Evolutionary conservation across 2,329 filamentous ascomycete genomes (phyloP), one percentile per base, ranked within the genome.

Genomic region (Bisporella sp.): DNA sequence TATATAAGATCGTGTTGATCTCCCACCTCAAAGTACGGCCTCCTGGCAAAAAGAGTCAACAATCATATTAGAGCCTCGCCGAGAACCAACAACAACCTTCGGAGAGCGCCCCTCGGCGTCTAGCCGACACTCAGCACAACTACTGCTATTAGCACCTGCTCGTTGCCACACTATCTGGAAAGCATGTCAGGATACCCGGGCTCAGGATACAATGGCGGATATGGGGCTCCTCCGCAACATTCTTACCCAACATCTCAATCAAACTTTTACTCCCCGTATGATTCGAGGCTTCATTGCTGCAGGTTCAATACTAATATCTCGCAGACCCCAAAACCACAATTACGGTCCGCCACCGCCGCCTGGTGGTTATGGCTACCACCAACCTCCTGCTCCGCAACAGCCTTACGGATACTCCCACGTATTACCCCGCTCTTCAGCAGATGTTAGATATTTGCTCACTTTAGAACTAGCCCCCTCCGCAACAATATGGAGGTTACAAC

Each of bases 131-230:
- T 21, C 21, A 21, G 21, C 21, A 21, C 21, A 21, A 21, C 21
- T 21, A 21, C 21, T 21, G 21, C 21, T 21, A 21, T 21, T 21
- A 21, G 21, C 21, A 21, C 21, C 21, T 21, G 21, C 21, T 21
- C 21, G 21, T 3, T 21, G 21, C 21, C 21, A 21, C 21, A 21
- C 3, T 21, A 21, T 21, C 21, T 21, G 3, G 21, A 21, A 54
- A 51, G 49, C n/a, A 85, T 85, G 82, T 83, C 82, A 58, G 81
- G 79, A 62, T 85, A 82, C 65, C 79, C 78, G 57, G 74, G 75
- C 5, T 66, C 72, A 53, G 69, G 71, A 45, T 81, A 82, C 62
- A 70, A 73, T 52, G 70, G 71, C 64, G 70, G 70, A 64, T 74
- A 70, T 54, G 64, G 62, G 53, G 58, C 51, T 45, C 64, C 59